Conservation (phyloP, 257 asterid species). For the Solanum chilense region DNA sequence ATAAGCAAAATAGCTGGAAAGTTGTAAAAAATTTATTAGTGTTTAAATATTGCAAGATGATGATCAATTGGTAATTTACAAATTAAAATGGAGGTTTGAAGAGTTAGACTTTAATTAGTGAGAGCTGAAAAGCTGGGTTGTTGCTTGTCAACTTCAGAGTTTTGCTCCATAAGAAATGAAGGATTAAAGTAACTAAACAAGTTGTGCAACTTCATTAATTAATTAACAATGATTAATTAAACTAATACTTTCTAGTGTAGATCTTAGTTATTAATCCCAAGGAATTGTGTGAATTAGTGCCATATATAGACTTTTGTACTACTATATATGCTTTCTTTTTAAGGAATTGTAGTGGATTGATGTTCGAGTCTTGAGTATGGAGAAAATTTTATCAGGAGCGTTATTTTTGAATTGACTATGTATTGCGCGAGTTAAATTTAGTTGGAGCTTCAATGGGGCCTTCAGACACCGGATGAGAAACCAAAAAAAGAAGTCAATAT, state of each 20-base stretch:
- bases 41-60: background rate
- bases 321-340: background rate
- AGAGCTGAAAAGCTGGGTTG: background rate
- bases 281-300: background rate
- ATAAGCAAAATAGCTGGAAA: background rate
- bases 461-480: background rate
- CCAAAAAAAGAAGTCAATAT: background rate
- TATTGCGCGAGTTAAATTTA: accelerated
- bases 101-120: background rate
- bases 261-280: background rate
- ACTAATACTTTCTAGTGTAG: background rate
- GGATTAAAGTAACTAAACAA: background rate
- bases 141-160: background rate
- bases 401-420: accelerated
- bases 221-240: background rate
- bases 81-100: background rate
- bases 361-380: background rate
- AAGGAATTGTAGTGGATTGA: background rate
- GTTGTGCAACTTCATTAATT: background rate
- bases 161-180: background rate
- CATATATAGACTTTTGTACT: background rate
- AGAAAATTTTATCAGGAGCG: background rate
- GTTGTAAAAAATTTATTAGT: background rate
- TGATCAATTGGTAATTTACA: background rate
- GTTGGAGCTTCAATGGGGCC: background rate